Conservation (phyloP, 176 grass and related monocot species). For the Oryza officinalis region DNA sequence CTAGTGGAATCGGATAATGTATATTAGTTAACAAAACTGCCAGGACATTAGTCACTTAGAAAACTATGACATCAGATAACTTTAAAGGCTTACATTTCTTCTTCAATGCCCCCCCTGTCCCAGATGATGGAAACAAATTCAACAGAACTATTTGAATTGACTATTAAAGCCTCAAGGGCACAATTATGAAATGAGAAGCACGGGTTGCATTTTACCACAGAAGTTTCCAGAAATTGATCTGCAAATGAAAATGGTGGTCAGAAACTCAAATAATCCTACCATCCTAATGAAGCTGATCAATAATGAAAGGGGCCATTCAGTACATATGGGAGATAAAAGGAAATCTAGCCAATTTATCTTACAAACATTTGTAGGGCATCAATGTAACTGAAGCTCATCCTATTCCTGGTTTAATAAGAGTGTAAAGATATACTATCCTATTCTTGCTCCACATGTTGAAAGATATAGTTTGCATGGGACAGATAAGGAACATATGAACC, state of each 20-base stretch:
- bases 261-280: constrained; percentile 10
- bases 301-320: neutral
- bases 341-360: neutral
- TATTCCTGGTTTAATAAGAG: neutral
- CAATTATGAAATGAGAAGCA: constrained; percentile 7
- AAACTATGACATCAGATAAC: neutral
- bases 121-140: constrained; percentile 7
- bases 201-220: neutral
- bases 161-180: neutral
- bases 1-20: constrained; percentile 2
- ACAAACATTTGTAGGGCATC: neutral
- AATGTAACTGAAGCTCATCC: neutral
- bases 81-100: constrained; percentile 16
- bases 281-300: constrained; percentile 12
- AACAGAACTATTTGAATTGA: constrained; percentile 1
- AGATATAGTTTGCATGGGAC: neutral
- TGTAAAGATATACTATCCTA: neutral
- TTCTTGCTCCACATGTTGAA: constrained; percentile 19
- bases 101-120: neutral
- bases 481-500: constrained; percentile 5
- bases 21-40: neutral
- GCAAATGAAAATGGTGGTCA: constrained; percentile 32
- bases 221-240: constrained; percentile 20
- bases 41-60: neutral
- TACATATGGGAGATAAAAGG: neutral